Evolutionary conservation across 495 filamentous ascomycete species (phyloP), one percentile per base, ranked within the genome.

Genomic region (Pyrenula massariospora): DNA sequence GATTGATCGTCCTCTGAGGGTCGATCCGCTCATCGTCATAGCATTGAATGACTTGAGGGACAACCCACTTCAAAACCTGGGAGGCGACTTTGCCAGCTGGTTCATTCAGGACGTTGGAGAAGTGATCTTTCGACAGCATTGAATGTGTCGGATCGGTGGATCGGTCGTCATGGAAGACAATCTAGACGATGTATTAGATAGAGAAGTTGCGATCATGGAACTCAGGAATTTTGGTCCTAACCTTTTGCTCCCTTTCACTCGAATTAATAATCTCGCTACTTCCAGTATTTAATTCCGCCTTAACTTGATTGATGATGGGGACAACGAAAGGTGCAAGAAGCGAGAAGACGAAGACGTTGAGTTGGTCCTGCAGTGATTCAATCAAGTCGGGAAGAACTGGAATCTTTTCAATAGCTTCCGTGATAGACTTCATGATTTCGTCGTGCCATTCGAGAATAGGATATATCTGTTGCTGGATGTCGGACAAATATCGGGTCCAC

Each of bases 91-190:
- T 86, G 25, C 91, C 91, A 15, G 89, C 91, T 22, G 89, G 82
- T 66, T 94, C 89, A 65, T 96, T 96, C 53, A 96, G 82, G 21
- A 90, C 71, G 62, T 90, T 89, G 50, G 84, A 84, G 67, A 94
- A 95, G 65, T 95, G 90, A 62, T 95, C 91, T 74, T 96, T 96
- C 49, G 87, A 88, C 20, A 96, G 79, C 91, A 95, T 96, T n/a
- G 86, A 91, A 67, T 96, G 91, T 10, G 91, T 96, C 8, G 91
- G 91, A 64, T 96, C 84, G 21, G 81, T 79, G 53, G 68, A 85
- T 42, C 73, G 50, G 59, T 91, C 84, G 60, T 96, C 84, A n/a
- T 85, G 63, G 69, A 94, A 96, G 24, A 96, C 89, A 54, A 89
- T 79, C 59, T 84, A n/a, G n/a, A n/a, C n/a, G n/a, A n/a, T n/a